phyloP scores from a whole-genome alignment of 1,284 basidiomycete species.

The Lentinus polychrous region DNA sequence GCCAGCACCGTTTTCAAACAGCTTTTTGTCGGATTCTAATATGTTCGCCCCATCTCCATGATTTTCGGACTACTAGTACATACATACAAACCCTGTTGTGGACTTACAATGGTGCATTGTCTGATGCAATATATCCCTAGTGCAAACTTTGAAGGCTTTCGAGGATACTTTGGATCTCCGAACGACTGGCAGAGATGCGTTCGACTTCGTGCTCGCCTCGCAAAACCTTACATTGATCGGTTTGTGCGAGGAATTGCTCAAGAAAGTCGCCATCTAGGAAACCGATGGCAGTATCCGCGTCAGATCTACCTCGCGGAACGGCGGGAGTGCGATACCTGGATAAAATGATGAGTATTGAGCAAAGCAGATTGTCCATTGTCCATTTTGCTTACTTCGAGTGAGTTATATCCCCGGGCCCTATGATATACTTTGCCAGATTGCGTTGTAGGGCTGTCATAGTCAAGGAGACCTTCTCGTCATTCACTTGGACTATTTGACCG shows the following conservation, averaged over 20 bases:
- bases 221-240: constrained; percentile 36
- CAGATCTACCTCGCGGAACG: constrained; percentile 44
- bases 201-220: constrained; percentile 51
- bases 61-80: constrained; percentile 1
- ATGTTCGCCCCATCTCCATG: neutral
- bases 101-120: neutral
- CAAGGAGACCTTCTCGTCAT: constrained; percentile 45
- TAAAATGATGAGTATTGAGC: neutral
- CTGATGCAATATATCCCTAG: constrained; percentile 22
- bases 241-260: constrained; percentile 53
- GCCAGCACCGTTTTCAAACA: neutral
- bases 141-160: constrained; percentile 62
- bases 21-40: neutral
- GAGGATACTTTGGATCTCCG: constrained; percentile 42
- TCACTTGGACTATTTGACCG: constrained; percentile 68
- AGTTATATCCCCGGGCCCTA: constrained; percentile 51
- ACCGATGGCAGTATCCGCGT: constrained; percentile 56
- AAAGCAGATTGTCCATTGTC: neutral
- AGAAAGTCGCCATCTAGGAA: constrained; percentile 91
- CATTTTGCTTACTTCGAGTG: constrained; percentile 53
- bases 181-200: constrained; percentile 35
- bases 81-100: neutral
- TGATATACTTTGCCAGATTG: constrained; percentile 58
- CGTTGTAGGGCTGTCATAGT: constrained; percentile 71
- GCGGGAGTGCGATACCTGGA: constrained; percentile 64